Evolutionary conservation across 805 yeast species (phyloP), one percentile per base, ranked within the genome.

Genomic region (Barnettozyma vustinii): DNA sequence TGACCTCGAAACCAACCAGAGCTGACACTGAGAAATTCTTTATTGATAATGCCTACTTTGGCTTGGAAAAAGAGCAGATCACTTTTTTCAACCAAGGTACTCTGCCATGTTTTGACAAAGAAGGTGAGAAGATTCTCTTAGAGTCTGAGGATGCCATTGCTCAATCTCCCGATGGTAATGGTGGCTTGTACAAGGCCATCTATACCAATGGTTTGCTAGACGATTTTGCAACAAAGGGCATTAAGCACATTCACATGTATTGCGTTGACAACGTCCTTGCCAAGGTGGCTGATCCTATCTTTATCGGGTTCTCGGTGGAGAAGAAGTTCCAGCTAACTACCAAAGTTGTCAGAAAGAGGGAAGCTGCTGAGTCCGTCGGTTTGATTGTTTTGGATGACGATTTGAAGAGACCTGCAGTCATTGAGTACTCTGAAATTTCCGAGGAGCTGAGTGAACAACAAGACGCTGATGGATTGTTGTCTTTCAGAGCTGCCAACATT

Each of bases 91-190:
- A 92, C 69, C 99, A 94, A 68, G 99, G 99, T 20, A 87, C 92
- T 2, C 74, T 94, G 55, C 99, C 99, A 12, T 95, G 97, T 51
- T 81, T 94, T 54, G 78, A 79, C 57, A 56, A 71, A 42, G 78
- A 79, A 25, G 99, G 97, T 37, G 62, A 72, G 20, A 78, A 83
- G 59, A 77, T 94, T 56, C 74, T 91, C 49, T 62, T 89, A 62
- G 81, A 80, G 53, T 65, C 80, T 8, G 71, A 75, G 40, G 61
- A 69, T 39, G 67, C 74, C 23, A 74, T 88, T 36, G 83, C 90
- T 25, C 85, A 86, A 59, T 87, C 97, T 7, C 99, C 99, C 1
- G 98, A 94, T 67, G 99, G 99, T 1, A 94, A 94, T 65, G 99
- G 99, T 50, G 99, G 99, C 2, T 73, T 94, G 45, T 94, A 94